Base-by-base conservation (phyloP, 176 grass and related monocot species). In the Aegilops longissima region DNA sequence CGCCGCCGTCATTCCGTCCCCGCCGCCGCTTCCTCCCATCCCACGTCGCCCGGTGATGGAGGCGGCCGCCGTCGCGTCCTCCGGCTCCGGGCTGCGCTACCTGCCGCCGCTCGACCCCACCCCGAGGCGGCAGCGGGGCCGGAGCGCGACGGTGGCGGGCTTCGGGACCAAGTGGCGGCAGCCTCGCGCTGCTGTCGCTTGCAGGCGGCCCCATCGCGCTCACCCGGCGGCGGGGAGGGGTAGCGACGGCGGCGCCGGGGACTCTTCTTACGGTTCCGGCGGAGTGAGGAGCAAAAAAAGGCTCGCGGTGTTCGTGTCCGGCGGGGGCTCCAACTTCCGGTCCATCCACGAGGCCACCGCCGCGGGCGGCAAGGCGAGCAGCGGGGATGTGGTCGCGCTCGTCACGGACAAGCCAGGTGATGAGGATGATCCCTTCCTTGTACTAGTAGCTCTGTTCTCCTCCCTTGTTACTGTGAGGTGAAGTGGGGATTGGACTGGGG, bases 261-360 rank as follows among this genome's bases (percentile, higher is more conserved):
- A 66, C 35, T 30, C 9, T 58, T 58, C 54, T 1, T 8, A 2
- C 54, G 2, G 54, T 21, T 21, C 54, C 18, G 54, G 54, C 20
- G 18, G 45, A 36, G 18, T 63, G 3, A 58, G 70, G 49, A 21
- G 54, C 18, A 92, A 73, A 29, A 92, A 90, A 72, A 49, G 38
- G 38, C 70, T 94, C 24, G 87, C 87, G 4, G 36, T 94, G 72
- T 94, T 94, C 89, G 90, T 94, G 3, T 94, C 93, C 54, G 82
- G 90, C 21, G 87, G 82, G 14, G 91, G 91, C 1, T 92, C 87
- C 10, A 90, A 90, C 77, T 92, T 92, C 69, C 75, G 80, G n/a
- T 66, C 81, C 6, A 87, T 92, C 52, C 84, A 90, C 84, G 84
- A 64, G 20, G 87, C 87, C 54, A 20, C 54, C 34, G 81, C 69